phyloP scores from a whole-genome alignment of 805 yeast species.

The Phaffomyces opuntiae region DNA sequence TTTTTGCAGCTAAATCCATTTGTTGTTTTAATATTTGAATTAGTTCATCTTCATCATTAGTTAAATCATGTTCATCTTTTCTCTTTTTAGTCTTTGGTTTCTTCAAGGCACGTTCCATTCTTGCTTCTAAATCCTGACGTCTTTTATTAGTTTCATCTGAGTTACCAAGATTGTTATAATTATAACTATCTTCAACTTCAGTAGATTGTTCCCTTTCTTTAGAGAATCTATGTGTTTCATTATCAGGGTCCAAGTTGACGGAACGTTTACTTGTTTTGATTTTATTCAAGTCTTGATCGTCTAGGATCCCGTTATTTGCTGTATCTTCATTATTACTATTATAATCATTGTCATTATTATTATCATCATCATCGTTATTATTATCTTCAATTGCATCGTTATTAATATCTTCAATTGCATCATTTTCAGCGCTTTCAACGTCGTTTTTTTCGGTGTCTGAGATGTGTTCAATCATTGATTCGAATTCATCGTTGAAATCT shows the following conservation, averaged over 20 bases:
- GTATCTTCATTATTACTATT: conserved; percentile 5
- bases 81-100: conserved; percentile 52
- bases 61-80: conserved; percentile 88
- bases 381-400: conserved; percentile 4
- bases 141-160: conserved; percentile 33
- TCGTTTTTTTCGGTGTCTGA: neutral
- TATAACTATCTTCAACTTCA: conserved; percentile 4
- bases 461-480: too few relatives aligned
- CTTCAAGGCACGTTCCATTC: conserved; percentile 71
- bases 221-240: conserved; percentile 4
- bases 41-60: conserved; percentile 89
- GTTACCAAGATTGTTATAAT: conserved; percentile 3
- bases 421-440: neutral
- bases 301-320: conserved; percentile 13
- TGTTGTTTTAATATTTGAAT: conserved; percentile 74
- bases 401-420: conserved; percentile 1
- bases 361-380: conserved; percentile 2
- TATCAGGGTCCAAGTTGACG: conserved; percentile 3
- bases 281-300: conserved; percentile 21
- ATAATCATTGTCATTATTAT: conserved; percentile 21
- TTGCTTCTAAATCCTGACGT: conserved; percentile 75
- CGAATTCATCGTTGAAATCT: neutral
- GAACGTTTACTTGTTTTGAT: conserved; percentile 19
- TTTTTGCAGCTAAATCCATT: conserved; percentile 84
- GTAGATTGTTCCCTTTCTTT: neutral